A percentile compares a stretch with the other conserved stretches of the same genome.
Evolutionary conservation across 768 basidiomycete genomes (phyloP).

Genomic region (Rhizopogon vinicolor): DNA sequence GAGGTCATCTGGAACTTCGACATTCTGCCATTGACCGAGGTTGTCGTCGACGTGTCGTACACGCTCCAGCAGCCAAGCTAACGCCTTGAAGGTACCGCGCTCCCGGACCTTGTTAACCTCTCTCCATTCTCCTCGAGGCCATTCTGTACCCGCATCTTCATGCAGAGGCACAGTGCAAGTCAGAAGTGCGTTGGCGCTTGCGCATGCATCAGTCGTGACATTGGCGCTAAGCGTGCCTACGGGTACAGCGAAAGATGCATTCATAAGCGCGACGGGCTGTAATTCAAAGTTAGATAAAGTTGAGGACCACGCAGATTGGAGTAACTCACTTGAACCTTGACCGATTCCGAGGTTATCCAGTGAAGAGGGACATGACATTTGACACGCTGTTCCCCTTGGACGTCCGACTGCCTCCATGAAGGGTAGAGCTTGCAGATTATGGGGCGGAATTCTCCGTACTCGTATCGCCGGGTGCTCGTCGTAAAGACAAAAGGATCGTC

Average conservation of each 20-base stretch:
- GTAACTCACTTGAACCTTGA: conserved; percentile 50
- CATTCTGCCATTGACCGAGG: conserved; percentile 63
- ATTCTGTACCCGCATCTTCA: conserved; percentile 69
- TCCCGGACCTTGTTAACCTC: conserved; percentile 88
- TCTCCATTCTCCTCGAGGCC: conserved; percentile 69
- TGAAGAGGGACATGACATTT: conserved; percentile 54
- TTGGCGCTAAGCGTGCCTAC: conserved; percentile 43
- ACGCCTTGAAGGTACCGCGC: conserved; percentile 68
- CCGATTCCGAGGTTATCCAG: conserved; percentile 52
- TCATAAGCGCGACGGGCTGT: conserved; percentile 48
- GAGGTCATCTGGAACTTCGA: conserved; percentile 40
- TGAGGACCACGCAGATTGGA: neutral
- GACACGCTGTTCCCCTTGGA: conserved; percentile 44
- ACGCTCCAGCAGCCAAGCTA: conserved; percentile 87
- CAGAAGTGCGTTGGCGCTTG: conserved; percentile 72
- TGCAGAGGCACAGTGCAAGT: conserved; percentile 71
- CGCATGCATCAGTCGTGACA: conserved; percentile 59
- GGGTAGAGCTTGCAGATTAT: conserved; percentile 69
- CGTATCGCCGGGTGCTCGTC: conserved; percentile 67
- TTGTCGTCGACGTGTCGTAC: conserved; percentile 69
- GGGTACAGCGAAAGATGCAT: conserved; percentile 68
- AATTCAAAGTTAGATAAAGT: conserved; percentile 5
- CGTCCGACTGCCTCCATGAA: conserved; percentile 72
- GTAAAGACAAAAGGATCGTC: conserved; percentile 88
- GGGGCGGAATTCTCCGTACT: conserved; percentile 78